Conservation (phyloP, 345 rosid genomes). For the Fremontodendron californicum region DNA sequence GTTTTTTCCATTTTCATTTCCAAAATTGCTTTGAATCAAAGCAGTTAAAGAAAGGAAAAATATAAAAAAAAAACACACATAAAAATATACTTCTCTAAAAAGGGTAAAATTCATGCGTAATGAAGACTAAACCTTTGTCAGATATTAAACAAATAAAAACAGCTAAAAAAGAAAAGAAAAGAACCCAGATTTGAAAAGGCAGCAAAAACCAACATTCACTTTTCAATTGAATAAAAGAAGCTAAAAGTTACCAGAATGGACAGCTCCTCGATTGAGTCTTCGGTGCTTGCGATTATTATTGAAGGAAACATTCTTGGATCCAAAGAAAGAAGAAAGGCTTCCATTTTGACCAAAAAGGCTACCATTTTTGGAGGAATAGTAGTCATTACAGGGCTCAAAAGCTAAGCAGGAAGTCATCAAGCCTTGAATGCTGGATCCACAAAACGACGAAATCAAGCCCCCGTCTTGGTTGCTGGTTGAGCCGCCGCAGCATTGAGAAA, state of each 20-base stretch:
- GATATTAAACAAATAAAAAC: neutral
- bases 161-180: neutral
- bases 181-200: neutral
- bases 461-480: conserved; percentile 6
- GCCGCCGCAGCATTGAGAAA: conserved; percentile 27
- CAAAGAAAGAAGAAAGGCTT: conserved; percentile 33
- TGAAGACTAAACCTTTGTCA: neutral
- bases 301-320: conserved; percentile 33
- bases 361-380: conserved; percentile 36
- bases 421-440: conserved; percentile 37
- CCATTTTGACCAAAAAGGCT: conserved; percentile 26
- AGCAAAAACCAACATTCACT: neutral
- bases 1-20: neutral
- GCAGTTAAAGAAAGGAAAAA: neutral
- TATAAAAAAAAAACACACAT: too few relatives aligned
- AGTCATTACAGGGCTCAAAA: conserved; percentile 64
- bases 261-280: conserved; percentile 34
- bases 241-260: conserved; percentile 33
- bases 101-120: neutral
- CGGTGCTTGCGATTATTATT: conserved; percentile 36
- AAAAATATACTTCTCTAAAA: neutral
- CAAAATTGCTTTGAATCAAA: neutral
- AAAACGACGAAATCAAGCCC: conserved; percentile 28
- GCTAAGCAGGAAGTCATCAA: conserved; percentile 55
- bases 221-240: neutral